Base-by-base conservation (phyloP, 371 early-diverging fungal genomes). In the Mortierella sp. region DNA sequence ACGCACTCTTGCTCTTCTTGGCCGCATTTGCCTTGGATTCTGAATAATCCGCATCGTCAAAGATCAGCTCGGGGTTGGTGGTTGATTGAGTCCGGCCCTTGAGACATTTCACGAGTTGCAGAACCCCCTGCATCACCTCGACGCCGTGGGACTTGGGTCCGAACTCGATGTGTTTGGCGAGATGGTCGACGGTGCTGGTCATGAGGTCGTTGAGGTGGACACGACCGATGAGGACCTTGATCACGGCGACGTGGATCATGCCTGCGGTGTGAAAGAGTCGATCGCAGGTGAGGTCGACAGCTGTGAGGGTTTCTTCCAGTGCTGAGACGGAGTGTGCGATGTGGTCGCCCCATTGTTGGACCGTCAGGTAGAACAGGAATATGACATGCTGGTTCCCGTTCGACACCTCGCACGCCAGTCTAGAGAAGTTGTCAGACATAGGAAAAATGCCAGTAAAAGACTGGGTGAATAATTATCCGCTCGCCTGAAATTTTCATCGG, bases 281-380 rank as follows among this genome's bases (percentile, higher is more conserved):
- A 28, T 86, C 86, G 73, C 82, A 77, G 14, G 77, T 72, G 50
- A 86, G 34, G 26, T 86, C 86, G 4, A 79, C 82, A 5, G 79
- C 82, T 5, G 77, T 77, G 37, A 86, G 59, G 9, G 82, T 74
- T 69, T 86, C 86, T 40, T 86, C 86, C 19, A 86, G 64, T 0
- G 82, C 82, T 11, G 79, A 73, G 53, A 86, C 77, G 34, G 82
- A 71, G 48, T 77, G 40, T 11, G 79, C 76, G 19, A 86, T 75
- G n/a, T 81, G 86, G 0, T 86, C 82, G 14, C 86, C 86, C 86
- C 86, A 86, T 28, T 86, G 86, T 37, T 86, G 86, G 5, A 86
- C 86, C 0, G 79, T 76, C 44, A 86, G 21, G 6, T 82, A 75
- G 43, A 86, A 86, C 37, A 86, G 21, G 70, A 82, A 86, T 37